Evolutionary conservation across 257 asterid genomes (phyloP), one percentile per base, ranked within the genome.

Genomic region (Craterostigma plantagineum): DNA sequence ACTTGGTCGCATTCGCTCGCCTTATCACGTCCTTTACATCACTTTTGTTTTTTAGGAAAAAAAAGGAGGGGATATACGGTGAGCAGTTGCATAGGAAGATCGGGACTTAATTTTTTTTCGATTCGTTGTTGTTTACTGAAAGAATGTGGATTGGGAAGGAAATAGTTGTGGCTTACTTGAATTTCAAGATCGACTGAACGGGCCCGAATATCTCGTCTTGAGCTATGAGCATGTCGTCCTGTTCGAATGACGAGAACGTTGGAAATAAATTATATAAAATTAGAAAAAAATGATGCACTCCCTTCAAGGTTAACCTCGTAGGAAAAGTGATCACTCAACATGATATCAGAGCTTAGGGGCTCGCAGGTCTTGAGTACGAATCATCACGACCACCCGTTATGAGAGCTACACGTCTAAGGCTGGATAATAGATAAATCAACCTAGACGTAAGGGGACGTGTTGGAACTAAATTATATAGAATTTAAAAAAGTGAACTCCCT

Each of bases 171-270:
- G 56, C 91, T 71, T 61, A 74, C 94, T 69, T 77, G 76, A 77
- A 81, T 59, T 81, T 77, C 41, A 75, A 60, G 63, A 81, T 70
- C 50, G 68, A 46, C 47, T 81, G 94, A 16, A 81, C 94, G 3
- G 94, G 94, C 12, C 94, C 94, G 16, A 77, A 77, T 18, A 77
- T 81, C 57, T 81, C 94, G 8, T 77, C 92, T 50, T 65, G 59
- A 3, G 94, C 87, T 38, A 77, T 81, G 72, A 57, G 1, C 94
- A 77, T 81, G 18, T 77, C 51, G 9, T 77, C 92, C 92, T 81
- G 61, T 27, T 47, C 39, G 48, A 36, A 8, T 7, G 48, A 23
- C 30, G 10, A 50, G 34, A 46, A n/a, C n/a, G n/a, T n/a, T n/a
- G n/a, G n/a, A 42, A n/a, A 37, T 37, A 10, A 37, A 12, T 37